Evolutionary conservation across 192 early-diverging fungal genomes (phyloP).

Genomic region (Allomyces macrogynus): DNA sequence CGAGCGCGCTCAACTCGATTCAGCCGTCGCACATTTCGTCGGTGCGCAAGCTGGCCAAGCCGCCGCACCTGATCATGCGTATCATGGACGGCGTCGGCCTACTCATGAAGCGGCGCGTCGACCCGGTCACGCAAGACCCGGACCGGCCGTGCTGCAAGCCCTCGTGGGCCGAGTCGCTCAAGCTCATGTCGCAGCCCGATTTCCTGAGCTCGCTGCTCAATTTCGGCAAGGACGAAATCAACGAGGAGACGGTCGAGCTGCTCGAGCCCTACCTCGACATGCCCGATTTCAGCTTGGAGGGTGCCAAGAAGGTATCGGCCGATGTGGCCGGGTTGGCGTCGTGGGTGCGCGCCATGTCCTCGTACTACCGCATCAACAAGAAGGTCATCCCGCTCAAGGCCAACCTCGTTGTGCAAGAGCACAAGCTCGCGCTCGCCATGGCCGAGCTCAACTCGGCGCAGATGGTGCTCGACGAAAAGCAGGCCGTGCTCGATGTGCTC

Average conservation of each 20-base stretch:
- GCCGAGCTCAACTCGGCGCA: constrained; percentile 48
- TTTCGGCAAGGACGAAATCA: constrained; percentile 77
- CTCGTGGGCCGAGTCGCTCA: constrained; percentile 81
- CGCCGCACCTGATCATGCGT: constrained; percentile 83
- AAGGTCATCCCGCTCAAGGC: constrained; percentile 80
- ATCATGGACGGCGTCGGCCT: constrained; percentile 95
- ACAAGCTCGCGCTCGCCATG: constrained; percentile 50
- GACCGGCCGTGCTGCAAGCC: constrained; percentile 35
- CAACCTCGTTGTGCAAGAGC: constrained; percentile 70
- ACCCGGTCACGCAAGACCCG: constrained; percentile 35
- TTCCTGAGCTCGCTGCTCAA: constrained; percentile 94
- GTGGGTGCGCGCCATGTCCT: constrained; percentile 95
- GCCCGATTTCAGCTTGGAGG: constrained; percentile 80
- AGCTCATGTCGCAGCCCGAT: constrained; percentile 77
- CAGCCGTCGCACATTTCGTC: constrained; percentile 91
- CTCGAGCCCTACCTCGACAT: constrained; percentile 63
- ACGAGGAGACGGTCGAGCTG: constrained; percentile 46
- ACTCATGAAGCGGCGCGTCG: constrained; percentile 63
- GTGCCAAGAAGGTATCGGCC: constrained; percentile 81
- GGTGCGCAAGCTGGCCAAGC: constrained; percentile 90
- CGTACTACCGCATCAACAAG: constrained; percentile 79
- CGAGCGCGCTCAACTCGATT: constrained; percentile 79
- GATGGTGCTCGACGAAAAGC: constrained; percentile 59
- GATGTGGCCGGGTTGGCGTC: constrained; percentile 93
- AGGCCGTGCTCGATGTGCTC: constrained; percentile 65